phyloP scores from a whole-genome alignment of 140 eudicot species.

The Erigeron philadelphicus region DNA sequence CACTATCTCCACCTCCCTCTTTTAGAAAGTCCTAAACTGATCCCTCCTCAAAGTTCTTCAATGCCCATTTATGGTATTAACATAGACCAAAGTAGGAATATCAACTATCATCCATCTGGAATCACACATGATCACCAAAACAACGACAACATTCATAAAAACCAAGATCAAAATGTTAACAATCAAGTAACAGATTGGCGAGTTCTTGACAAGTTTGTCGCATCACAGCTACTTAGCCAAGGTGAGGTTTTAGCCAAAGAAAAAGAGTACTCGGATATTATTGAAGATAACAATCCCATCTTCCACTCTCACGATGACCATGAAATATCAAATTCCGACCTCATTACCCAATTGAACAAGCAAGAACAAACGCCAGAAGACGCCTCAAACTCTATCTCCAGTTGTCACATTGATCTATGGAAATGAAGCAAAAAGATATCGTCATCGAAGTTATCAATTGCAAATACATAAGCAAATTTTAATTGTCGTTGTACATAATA shows the following conservation, averaged over 20 bases:
- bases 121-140: constrained; percentile 33
- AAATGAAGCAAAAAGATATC: constrained; percentile 36
- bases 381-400: constrained; percentile 60
- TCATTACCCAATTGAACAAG: constrained; percentile 35
- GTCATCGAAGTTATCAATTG: constrained; percentile 18
- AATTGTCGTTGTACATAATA: constrained; percentile 34
- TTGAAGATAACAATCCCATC: constrained; percentile 23
- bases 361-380: constrained; percentile 43
- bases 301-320: constrained; percentile 31
- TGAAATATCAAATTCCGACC: constrained; percentile 31
- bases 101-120: constrained; percentile 36
- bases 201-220: constrained; percentile 87
- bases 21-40: constrained; percentile 54
- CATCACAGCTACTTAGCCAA: constrained; percentile 77
- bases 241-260: constrained; percentile 51
- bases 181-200: constrained; percentile 77
- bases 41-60: constrained; percentile 34
- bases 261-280: constrained; percentile 24
- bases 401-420: constrained; percentile 68
- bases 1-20: constrained; percentile 66
- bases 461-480: constrained; percentile 21
- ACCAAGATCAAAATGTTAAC: constrained; percentile 42
- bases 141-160: constrained; percentile 22
- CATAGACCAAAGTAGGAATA: constrained; percentile 28
- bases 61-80: constrained; percentile 43